Conservation (phyloP, 202 grass and related monocot genomes). For the Miscanthus sacchariflorus region DNA sequence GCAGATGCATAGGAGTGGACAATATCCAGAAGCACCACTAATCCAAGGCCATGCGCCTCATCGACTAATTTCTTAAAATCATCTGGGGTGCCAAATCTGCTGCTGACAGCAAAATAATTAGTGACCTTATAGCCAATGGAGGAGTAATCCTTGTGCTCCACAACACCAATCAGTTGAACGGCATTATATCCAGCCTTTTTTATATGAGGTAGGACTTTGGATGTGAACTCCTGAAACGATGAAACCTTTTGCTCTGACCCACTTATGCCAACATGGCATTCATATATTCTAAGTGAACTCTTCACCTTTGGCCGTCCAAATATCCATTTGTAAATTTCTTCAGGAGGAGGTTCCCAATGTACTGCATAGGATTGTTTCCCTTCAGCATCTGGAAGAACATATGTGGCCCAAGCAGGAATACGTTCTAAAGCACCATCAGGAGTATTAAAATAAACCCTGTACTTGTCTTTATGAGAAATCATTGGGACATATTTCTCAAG, state of each 20-base stretch:
- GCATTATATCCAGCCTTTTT: conserved; percentile 91
- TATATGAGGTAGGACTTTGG: conserved; percentile 85
- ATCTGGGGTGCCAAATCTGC: conserved; percentile 97
- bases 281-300: conserved; percentile 90
- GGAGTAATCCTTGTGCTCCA: conserved; percentile 96
- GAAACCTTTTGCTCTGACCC: conserved; percentile 80
- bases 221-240: conserved; percentile 92
- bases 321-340: conserved; percentile 90
- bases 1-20: conserved; percentile 96
- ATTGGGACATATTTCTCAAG: conserved; percentile 80
- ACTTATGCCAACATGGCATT: conserved; percentile 96
- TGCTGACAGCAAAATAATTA: conserved; percentile 96
- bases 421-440: conserved; percentile 93
- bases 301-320: conserved; percentile 75
- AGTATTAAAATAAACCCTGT: conserved; percentile 97
- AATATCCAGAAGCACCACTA: conserved; percentile 90
- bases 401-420: conserved; percentile 94
- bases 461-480: conserved; percentile 86
- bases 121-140: conserved; percentile 97
- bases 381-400: conserved; percentile 86
- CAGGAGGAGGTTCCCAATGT: conserved; percentile 90
- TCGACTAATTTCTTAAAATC: conserved; percentile 97
- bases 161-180: conserved; percentile 83
- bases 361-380: conserved; percentile 84
- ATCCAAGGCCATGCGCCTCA: conserved; percentile 90